Evolutionary conservation across 768 basidiomycete species (phyloP), one percentile per base, ranked within the genome.

Genomic region (Lactarius psammicola): DNA sequence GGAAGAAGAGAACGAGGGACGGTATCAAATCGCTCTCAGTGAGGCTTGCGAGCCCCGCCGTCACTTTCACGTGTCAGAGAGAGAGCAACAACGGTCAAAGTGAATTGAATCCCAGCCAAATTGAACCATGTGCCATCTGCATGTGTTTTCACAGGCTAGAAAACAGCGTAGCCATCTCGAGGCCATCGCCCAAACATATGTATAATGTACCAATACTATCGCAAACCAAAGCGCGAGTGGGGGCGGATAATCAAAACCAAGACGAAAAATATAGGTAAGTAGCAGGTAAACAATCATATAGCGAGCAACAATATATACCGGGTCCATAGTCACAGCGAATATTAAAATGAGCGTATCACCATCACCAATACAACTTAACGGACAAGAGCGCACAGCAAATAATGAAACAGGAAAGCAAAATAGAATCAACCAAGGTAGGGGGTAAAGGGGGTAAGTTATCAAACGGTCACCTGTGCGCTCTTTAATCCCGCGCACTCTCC

Each of bases 181-280:
- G 54, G 49, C 65, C 60, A 46, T 60, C 65, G 56, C 64, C 60
- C 67, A 60, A 68, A 66, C 65, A 66, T 68, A 68, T 42, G 64
- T 68, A 67, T 68, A 68, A 68, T 67, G 60, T 62, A 63, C 38
- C 42, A 57, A 62, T 66, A 62, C 34, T 66, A 66, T 62, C 65
- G 60, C 49, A 58, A 51, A n/a, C 56, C 65, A 44, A 56, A 42
- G 38, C 33, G 34, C 60, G 26, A 55, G 36, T 28, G 15, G 18
- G 30, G 23, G 31, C 13, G 18, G 42, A 54, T 34, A 66, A 62
- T 70, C 62, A 23, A 68, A 38, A 51, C 46, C 23, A 56, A 59
- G 33, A 60, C 51, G 54, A 30, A 30, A 62, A 60, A 68, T 69
- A 44, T 26, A 31, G 63, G 34, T 31, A 58, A n/a, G n/a, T n/a